A percentile compares a stretch with the other conserved stretches of the same genome.
Evolutionary conservation across 2,329 filamentous ascomycete species (phyloP).

Genomic region (Tothia fuscella): DNA sequence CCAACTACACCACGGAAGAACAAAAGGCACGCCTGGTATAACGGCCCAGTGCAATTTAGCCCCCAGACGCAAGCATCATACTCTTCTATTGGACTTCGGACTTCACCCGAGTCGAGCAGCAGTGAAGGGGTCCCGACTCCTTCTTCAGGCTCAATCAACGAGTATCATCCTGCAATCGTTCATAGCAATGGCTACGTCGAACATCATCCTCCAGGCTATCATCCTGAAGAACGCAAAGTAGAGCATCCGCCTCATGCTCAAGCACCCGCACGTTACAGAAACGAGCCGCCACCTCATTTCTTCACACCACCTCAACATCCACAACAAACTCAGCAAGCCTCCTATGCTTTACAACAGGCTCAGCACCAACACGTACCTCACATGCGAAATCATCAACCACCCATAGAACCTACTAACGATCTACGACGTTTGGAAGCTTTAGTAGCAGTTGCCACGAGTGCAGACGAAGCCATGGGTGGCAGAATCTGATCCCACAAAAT

Average conservation of each 20-base stretch:
- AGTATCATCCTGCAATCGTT: conserved; percentile 41
- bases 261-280: conserved; percentile 20
- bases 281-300: neutral
- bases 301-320: neutral
- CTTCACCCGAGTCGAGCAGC: conserved; percentile 43
- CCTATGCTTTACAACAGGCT: conserved; percentile 5
- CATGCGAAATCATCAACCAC: conserved; percentile 18
- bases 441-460: conserved; percentile 48
- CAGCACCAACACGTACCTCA: conserved; percentile 6
- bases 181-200: conserved; percentile 38
- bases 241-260: conserved; percentile 9
- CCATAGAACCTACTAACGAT: conserved; percentile 30
- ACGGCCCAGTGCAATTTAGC: conserved; percentile 34
- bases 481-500: too few relatives aligned
- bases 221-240: conserved; percentile 13
- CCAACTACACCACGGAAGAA: conserved; percentile 43
- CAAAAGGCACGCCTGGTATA: conserved; percentile 64
- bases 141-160: conserved; percentile 34
- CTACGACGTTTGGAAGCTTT: conserved; percentile 49
- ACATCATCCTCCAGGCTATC: conserved; percentile 24
- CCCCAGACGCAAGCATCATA: conserved; percentile 14
- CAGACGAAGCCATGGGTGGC: too few relatives aligned
- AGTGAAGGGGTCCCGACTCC: conserved; percentile 44
- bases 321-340: conserved; percentile 5
- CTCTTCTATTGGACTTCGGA: conserved; percentile 28